Base-by-base conservation (phyloP, 1,284 basidiomycete genomes). In the Heterobasidion annosum region DNA sequence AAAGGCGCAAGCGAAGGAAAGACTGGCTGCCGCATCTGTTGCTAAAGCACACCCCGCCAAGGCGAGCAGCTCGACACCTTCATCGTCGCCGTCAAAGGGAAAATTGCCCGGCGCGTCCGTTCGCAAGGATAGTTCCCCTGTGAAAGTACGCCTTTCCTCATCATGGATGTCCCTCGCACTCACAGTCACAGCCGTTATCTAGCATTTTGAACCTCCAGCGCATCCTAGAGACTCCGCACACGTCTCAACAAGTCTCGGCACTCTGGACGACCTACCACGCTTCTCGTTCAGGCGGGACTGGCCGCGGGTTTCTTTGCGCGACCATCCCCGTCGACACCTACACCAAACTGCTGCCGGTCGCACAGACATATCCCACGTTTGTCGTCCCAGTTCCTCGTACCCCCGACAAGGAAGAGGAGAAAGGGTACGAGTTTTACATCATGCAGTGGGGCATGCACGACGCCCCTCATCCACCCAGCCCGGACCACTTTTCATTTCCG, bases 231-330 rank as follows among this genome's bases (percentile, higher is more conserved):
- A 79, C 78, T 2, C 82, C 88, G 0, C 89, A 93, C 62, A 85
- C 87, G 1, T 58, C 84, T 2, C 76, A 81, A 8, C 85, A 89
- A 64, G 78, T 98, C 59, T 79, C 83, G 3, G 77, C 84, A 1
- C 76, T 97, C 1, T 97, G 94, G 94, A 89, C 82, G n/a, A 79
- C 88, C 0, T 97, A 93, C 64, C 93, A 97, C 67, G 79, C 83
- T 15, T 82, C 88, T 3, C 82, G 88, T 19, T 82, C 83, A 10
- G 75, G 80, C 13, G 86, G 90, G 0, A 86, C 89, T 0, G 86
- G 92, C 8, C 79, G 84, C 48, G 91, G 91, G 7, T 93, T 79
- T 66, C 76, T 97, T 16, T 93, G 86, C 56, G 93, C 93, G 0
- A 75, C 83, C 3, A 76, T 97, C 10, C 85, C 93, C 0, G 61